Percentiles rank a stretch among this genome's conserved stretches.
phyloP scores from a whole-genome alignment of 371 early-diverging fungal genomes.

The Syncephalastrum contaminatum region DNA sequence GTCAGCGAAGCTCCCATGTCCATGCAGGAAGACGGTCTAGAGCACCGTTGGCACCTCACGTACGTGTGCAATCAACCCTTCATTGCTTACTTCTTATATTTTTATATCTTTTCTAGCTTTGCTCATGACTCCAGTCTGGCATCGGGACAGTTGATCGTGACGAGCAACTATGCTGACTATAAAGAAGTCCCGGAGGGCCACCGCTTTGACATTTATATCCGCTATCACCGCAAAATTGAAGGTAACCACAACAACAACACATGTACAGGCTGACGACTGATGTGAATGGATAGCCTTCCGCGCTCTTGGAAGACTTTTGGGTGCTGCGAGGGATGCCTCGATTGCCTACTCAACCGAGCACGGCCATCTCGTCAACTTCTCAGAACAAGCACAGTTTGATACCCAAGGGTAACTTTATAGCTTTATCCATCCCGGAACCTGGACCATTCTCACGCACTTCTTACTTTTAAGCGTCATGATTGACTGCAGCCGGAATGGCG shows the following conservation, averaged over 20 bases:
- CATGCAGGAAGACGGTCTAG: slow-evolving; percentile 35
- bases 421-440: too few species aligned
- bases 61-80: slow-evolving; percentile 19
- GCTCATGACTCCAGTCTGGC: slow-evolving; percentile 39
- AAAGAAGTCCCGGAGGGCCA: slow-evolving; percentile 30
- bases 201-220: slow-evolving; percentile 50
- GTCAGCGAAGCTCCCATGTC: slow-evolving; percentile 36
- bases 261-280: neutral
- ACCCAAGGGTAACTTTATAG: slow-evolving; percentile 51
- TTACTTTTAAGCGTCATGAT: slow-evolving; percentile 65
- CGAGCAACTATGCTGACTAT: slow-evolving; percentile 37
- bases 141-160: slow-evolving; percentile 46
- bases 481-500: slow-evolving; percentile 85
- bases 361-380: slow-evolving; percentile 49
- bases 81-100: slow-evolving; percentile 1
- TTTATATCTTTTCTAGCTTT: slow-evolving; percentile 34
- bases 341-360: slow-evolving; percentile 31
- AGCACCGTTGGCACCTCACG: slow-evolving; percentile 58
- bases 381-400: slow-evolving; percentile 70
- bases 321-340: slow-evolving; percentile 51
- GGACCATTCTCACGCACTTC: neutral
- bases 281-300: slow-evolving; percentile 62
- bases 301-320: slow-evolving; percentile 71
- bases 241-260: slow-evolving; percentile 29
- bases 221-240: slow-evolving; percentile 65